These are phyloP conservation scores for Platanus orientalis DNA, from an alignment of 164 flowering plant species.

Conservation along the genomic window DNA sequence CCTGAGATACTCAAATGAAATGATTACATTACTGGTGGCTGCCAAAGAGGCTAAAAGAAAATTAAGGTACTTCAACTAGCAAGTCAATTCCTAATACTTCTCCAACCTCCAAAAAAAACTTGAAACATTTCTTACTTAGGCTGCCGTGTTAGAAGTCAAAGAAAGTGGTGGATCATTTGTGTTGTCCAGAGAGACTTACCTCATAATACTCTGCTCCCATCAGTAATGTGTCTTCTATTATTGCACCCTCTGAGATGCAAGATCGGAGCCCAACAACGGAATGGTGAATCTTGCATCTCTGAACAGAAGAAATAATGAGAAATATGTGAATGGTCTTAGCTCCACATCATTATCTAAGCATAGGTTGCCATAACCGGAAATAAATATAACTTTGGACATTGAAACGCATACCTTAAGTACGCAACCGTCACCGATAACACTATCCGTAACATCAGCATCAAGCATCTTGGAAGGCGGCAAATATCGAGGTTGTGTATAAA, in stretches of 20 bases:
- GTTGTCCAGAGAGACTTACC: constrained; percentile 29
- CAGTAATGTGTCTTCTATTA: constrained; percentile 80
- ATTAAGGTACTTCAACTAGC: neutral
- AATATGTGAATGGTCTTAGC: neutral
- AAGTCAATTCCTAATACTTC: neutral
- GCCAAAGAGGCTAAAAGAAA: too few relatives aligned
- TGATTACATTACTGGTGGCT: too few relatives aligned
- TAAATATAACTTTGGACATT: neutral
- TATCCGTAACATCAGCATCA: constrained; percentile 91
- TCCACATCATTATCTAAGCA: neutral
- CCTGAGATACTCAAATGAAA: too few relatives aligned
- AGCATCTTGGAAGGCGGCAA: constrained; percentile 97
- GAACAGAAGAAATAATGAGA: constrained; percentile 9
- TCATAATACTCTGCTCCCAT: constrained; percentile 99
- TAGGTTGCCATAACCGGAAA: too few relatives aligned
- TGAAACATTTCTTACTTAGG: too few relatives aligned
- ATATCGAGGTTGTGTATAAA: constrained; percentile 93
- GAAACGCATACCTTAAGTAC: constrained; percentile 62
- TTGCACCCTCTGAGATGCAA: constrained; percentile 92
- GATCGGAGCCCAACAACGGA: constrained; percentile 93
- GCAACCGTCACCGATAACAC: constrained; percentile 94
- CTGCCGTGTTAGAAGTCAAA: neutral
- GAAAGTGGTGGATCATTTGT: neutral
- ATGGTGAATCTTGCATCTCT: constrained; percentile 87
- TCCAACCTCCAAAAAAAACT: neutral